Evolutionary conservation across 192 early-diverging fungal species (phyloP).

Genomic region (Coemansia sp.): DNA sequence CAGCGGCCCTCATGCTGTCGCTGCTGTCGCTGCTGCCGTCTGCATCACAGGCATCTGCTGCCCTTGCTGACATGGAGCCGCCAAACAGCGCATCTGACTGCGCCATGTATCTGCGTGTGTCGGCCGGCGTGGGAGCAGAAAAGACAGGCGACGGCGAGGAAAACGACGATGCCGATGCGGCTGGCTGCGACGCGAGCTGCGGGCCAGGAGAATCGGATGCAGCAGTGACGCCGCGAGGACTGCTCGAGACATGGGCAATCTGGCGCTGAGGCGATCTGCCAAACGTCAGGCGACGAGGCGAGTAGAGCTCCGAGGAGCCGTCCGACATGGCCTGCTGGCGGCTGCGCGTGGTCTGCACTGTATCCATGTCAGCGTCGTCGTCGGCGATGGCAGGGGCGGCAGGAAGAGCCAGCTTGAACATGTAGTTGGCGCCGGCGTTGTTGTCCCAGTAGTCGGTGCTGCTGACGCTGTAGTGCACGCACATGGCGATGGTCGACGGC

Average conservation of each 20-base stretch:
- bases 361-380: conserved; percentile 35
- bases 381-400: conserved; percentile 47
- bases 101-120: conserved; percentile 53
- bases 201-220: not conserved
- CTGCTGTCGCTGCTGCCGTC: not conserved
- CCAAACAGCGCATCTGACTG: conserved; percentile 49
- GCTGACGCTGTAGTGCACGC: conserved; percentile 68
- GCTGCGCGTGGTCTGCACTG: conserved; percentile 8
- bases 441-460: conserved; percentile 90
- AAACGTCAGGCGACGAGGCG: conserved; percentile 39
- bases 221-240: not conserved
- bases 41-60: not conserved
- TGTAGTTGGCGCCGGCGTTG: conserved; percentile 86
- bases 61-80: not conserved
- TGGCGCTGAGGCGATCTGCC: conserved; percentile 6
- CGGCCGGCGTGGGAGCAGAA: conserved; percentile 26
- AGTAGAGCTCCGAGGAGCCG: conserved; percentile 15
- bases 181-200: not conserved
- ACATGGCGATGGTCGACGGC: conserved; percentile 59
- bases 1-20: not conserved
- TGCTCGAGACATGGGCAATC: not conserved
- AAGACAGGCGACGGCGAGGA: conserved; percentile 2
- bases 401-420: conserved; percentile 51
- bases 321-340: not conserved
- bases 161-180: not conserved